Conservation (phyloP, 73 alveolate species). For the Tetrahymena thermophila region DNA sequence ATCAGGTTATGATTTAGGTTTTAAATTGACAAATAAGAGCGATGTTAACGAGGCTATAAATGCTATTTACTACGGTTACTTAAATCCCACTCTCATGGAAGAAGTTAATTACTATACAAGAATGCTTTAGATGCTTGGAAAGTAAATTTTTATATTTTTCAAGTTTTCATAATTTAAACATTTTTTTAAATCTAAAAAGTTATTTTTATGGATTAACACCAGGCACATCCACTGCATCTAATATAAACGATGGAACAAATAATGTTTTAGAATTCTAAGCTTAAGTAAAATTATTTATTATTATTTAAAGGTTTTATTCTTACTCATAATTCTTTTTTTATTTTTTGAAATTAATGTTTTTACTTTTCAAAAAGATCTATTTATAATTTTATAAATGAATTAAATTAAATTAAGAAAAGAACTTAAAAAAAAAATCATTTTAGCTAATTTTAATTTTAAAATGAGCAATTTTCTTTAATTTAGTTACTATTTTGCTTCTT, state of each 20-base stretch:
- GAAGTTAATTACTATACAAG: slow-evolving; percentile 43
- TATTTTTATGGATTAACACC: not conserved
- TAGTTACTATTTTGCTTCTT: too few relatives aligned
- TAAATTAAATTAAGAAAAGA: too few relatives aligned
- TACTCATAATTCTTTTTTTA: too few relatives aligned
- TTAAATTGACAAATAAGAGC: slow-evolving; percentile 6
- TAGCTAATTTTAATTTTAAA: too few relatives aligned
- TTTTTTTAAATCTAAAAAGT: not conserved
- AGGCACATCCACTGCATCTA: not conserved
- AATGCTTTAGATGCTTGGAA: slow-evolving; percentile 28
- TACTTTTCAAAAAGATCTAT: too few relatives aligned
- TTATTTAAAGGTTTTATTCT: too few relatives aligned
- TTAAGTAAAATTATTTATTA: not conserved
- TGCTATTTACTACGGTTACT: slow-evolving; percentile 17
- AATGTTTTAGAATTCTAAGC: not conserved
- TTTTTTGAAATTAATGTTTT: too few relatives aligned
- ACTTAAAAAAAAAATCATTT: too few relatives aligned
- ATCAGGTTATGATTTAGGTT: slow-evolving; percentile 28
- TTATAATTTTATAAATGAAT: too few relatives aligned
- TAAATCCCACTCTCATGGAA: slow-evolving; percentile 36
- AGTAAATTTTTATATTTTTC: not conserved
- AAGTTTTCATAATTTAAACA: not conserved
- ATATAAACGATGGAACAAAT: not conserved
- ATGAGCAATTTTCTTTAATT: too few relatives aligned
- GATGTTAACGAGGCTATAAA: slow-evolving; percentile 34